Base-by-base conservation (phyloP, 2,329 filamentous ascomycete genomes). In the Chaetomium globosum region DNA sequence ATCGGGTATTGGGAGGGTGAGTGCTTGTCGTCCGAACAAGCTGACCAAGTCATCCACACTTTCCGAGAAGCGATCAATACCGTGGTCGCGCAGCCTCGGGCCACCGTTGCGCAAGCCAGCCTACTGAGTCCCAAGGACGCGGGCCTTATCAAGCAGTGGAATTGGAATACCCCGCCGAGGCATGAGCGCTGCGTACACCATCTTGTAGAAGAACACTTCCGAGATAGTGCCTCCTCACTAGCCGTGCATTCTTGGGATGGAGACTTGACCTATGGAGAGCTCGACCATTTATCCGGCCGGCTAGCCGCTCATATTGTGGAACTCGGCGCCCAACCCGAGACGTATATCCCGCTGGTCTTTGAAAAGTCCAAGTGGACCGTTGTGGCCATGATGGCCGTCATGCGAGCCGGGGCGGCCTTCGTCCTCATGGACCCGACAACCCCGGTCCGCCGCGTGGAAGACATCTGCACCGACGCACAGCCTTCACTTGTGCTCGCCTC, bases 341-440 rank as follows among this genome's bases (percentile, higher is more conserved):
- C 48, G 21, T 51, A 51, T 51, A 51, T 51, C 48, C 48, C 48
- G 48, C 48, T 51, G 48, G 48, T 51, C 21, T 51, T 51, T 51
- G 48, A 51, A 51, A 51, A 51, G 48, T 51, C 28, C 52, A 55
- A 30, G 52, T 55, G 23, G 52, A 36, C 52, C 28, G 52, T 30
- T 30, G 52, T 55, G 16, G 52, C 52, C 52, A 55, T 55, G 30
- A 55, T 30, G 52, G 52, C 52, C 16, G 52, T 51, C 48, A 51
- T 51, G 48, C 48, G n/a, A 28, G 48, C 48, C 48, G 48, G 48
- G 48, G 48, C 48, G 21, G 48, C 48, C 48, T 51, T 51, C 48
- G 12, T 51, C 48, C 48, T 51, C 48, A 51, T 51, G 48, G 48
- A 51, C 48, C 48, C 48, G 48, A 51, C 48, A 51, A 51, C 21